Evolutionary conservation across 495 filamentous ascomycete genomes (phyloP).

Genomic region (Chlorociboria aeruginascens): DNA sequence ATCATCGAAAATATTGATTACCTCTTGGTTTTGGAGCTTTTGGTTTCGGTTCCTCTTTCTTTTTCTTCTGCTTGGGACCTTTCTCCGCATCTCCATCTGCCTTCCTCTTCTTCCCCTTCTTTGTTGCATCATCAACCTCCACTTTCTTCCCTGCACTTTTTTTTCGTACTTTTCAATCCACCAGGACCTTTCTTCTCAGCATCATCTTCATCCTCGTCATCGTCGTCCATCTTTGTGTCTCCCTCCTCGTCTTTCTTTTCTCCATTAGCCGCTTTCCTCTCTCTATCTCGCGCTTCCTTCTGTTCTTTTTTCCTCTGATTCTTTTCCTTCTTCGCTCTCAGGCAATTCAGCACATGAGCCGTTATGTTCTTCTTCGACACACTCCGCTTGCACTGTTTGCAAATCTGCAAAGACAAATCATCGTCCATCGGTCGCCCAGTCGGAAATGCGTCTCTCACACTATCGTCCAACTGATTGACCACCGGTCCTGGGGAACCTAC

Average conservation of each 20-base stretch:
- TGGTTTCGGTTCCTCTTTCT: slow-evolving; percentile 90
- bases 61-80: slow-evolving; percentile 76
- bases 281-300: slow-evolving; percentile 41
- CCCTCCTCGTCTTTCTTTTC: slow-evolving; percentile 45
- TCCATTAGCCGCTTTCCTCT: slow-evolving; percentile 49
- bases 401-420: slow-evolving; percentile 52
- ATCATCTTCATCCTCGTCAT: slow-evolving; percentile 65
- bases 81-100: slow-evolving; percentile 58
- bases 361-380: slow-evolving; percentile 47
- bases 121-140: slow-evolving; percentile 41
- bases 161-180: slow-evolving; percentile 53
- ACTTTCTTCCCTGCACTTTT: slow-evolving; percentile 60
- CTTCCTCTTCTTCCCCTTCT: slow-evolving; percentile 89
- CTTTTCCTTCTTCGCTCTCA: slow-evolving; percentile 62
- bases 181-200: slow-evolving; percentile 28
- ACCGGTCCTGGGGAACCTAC: slow-evolving; percentile 38
- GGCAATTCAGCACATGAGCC: slow-evolving; percentile 56
- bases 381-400: slow-evolving; percentile 73
- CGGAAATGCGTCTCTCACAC: slow-evolving; percentile 55
- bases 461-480: slow-evolving; percentile 63
- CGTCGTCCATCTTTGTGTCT: slow-evolving; percentile 57
- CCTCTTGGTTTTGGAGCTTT: slow-evolving; percentile 81
- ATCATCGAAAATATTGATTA: slow-evolving; percentile 18
- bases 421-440: slow-evolving; percentile 65
- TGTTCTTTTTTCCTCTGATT: slow-evolving; percentile 69